Evolutionary conservation across 805 yeast species (phyloP).

Genomic region (Cyberlindnera amylophila): DNA sequence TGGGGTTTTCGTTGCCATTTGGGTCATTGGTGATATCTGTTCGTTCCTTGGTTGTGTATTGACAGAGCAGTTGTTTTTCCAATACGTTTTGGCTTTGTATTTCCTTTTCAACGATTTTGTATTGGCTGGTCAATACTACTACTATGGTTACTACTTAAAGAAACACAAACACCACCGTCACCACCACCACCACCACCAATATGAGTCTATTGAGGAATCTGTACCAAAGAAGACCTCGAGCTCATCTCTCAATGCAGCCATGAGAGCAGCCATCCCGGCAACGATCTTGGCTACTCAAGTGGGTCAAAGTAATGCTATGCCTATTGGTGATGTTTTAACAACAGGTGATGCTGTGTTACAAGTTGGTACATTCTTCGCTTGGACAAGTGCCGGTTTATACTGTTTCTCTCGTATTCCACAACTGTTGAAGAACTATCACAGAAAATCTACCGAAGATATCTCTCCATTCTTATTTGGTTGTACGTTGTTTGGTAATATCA

Average conservation of each 20-base stretch:
- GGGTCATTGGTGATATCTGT: conserved; percentile 42
- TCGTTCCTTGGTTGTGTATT: conserved; percentile 67
- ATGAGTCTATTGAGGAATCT: conserved; percentile 3
- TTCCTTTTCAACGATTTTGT: conserved; percentile 69
- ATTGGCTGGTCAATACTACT: conserved; percentile 65
- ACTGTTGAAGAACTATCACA: conserved; percentile 63
- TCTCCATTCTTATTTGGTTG: conserved; percentile 77
- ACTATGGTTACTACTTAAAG: conserved; percentile 46
- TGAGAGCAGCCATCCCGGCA: conserved; percentile 22
- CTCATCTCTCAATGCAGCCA: conserved; percentile 8
- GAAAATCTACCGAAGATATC: conserved; percentile 84
- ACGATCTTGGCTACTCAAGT: conserved; percentile 27
- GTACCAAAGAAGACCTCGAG: background rate
- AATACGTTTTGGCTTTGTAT: conserved; percentile 65
- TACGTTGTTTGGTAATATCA: conserved; percentile 72
- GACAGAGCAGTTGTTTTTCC: conserved; percentile 80
- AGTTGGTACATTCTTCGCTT: conserved; percentile 56
- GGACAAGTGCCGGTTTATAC: conserved; percentile 76
- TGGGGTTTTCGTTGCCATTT: conserved; percentile 45
- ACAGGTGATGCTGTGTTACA: background rate
- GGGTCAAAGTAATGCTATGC: conserved; percentile 21
- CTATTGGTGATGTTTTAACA: conserved; percentile 11
- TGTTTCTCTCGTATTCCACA: conserved; percentile 83
- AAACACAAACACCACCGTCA: conserved; percentile 31
- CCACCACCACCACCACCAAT: conserved; percentile 30